These are phyloP conservation scores for Sordariomycetes sp. DNA, from an alignment of 2,329 filamentous ascomycete species.

Conservation along the genomic window DNA sequence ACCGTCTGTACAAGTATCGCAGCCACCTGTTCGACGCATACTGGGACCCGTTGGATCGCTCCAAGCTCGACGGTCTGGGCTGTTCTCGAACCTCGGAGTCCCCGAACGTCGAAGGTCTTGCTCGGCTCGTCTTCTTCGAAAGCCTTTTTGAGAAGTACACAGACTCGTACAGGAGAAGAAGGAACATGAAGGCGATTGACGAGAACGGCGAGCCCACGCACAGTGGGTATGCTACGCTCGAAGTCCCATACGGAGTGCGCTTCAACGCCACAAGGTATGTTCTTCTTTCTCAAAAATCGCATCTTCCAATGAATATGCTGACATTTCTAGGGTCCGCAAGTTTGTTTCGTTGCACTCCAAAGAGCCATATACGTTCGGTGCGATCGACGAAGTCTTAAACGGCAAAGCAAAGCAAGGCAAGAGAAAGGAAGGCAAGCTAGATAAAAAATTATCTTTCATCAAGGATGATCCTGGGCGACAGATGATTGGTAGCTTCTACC, in stretches of 20 bases:
- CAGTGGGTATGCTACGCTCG: slow-evolving; percentile 4
- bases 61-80: slow-evolving; percentile 42
- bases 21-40: slow-evolving; percentile 69
- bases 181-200: slow-evolving; percentile 1
- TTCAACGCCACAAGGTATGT: slow-evolving; percentile 3
- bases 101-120: slow-evolving; percentile 2
- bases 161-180: not conserved
- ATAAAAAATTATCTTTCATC: slow-evolving; percentile 57
- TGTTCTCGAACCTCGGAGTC: not conserved
- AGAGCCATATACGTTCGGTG: slow-evolving; percentile 2
- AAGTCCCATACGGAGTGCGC: slow-evolving; percentile 4
- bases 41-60: slow-evolving; percentile 62
- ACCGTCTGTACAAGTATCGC: slow-evolving; percentile 68
- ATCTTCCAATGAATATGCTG: not conserved
- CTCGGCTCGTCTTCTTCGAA: slow-evolving; percentile 5
- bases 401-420: not conserved
- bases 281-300: too few species aligned
- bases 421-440: not conserved
- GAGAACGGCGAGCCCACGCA: slow-evolving; percentile 2
- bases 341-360: slow-evolving; percentile 1
- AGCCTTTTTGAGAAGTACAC: not conserved
- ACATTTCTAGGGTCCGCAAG: slow-evolving; percentile 1
- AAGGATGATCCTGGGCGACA: slow-evolving; percentile 69
- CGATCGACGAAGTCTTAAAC: not conserved
- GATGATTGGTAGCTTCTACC: slow-evolving; percentile 56